A percentile compares a stretch with the other conserved stretches of the same genome.
Conservation (phyloP, 2,329 filamentous ascomycete species). For the Aspergillus uvarum region DNA sequence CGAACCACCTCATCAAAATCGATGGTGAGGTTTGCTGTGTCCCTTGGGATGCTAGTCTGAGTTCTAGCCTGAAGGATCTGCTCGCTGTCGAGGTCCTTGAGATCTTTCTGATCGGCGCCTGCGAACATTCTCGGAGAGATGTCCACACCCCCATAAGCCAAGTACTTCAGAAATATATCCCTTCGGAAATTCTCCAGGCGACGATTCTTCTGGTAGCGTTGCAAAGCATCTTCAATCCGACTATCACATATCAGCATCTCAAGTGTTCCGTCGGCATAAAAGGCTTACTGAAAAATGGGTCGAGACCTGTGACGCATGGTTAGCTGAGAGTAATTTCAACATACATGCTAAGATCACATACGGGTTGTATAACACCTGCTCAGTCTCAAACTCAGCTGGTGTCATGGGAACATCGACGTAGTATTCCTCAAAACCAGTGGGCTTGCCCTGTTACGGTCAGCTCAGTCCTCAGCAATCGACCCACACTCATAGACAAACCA, state of each 20-base stretch:
- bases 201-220: constrained; percentile 74
- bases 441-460: constrained; percentile 37
- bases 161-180: constrained; percentile 73
- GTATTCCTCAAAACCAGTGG: constrained; percentile 75
- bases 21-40: constrained; percentile 69
- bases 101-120: constrained; percentile 36
- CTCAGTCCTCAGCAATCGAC: neutral
- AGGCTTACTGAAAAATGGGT: constrained; percentile 58
- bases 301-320: constrained; percentile 30
- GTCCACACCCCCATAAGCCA: constrained; percentile 65
- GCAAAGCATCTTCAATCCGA: constrained; percentile 81
- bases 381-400: constrained; percentile 64
- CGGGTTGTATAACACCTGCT: constrained; percentile 67
- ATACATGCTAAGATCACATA: constrained; percentile 42
- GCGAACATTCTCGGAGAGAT: constrained; percentile 39
- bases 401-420: constrained; percentile 79
- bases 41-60: constrained; percentile 40
- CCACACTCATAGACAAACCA: constrained; percentile 9
- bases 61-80: constrained; percentile 66
- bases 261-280: no score
- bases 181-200: constrained; percentile 66
- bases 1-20: constrained; percentile 77
- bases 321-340: neutral
- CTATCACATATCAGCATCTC: constrained; percentile 42
- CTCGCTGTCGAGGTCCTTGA: constrained; percentile 61